Conservation (phyloP, 1,284 basidiomycete species). For the Sanghuangporus weigelae region DNA sequence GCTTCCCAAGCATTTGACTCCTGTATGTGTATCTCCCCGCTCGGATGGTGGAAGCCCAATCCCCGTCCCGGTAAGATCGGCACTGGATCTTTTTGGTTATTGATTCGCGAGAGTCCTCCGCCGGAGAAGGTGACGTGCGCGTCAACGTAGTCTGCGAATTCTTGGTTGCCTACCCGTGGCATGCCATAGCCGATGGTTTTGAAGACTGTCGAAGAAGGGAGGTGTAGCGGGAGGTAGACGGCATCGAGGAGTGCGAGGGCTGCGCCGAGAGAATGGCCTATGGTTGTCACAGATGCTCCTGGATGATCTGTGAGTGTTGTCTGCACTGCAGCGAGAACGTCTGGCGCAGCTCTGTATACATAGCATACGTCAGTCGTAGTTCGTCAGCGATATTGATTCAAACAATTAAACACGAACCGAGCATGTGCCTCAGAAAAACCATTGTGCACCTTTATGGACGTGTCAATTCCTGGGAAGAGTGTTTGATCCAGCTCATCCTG, state of each 20-base stretch:
- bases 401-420: too few relatives aligned
- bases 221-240: constrained; percentile 32
- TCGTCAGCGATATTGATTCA: too few relatives aligned
- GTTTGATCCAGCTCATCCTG: constrained; percentile 34
- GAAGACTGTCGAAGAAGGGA: constrained; percentile 30
- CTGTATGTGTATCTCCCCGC: constrained; percentile 29
- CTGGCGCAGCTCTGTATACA: constrained; percentile 40
- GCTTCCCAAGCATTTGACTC: constrained; percentile 20
- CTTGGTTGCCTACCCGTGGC: constrained; percentile 62
- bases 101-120: constrained; percentile 29
- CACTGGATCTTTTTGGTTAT: constrained; percentile 27
- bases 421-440: constrained; percentile 55
- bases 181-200: constrained; percentile 43
- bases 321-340: constrained; percentile 45
- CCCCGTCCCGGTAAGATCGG: constrained; percentile 28
- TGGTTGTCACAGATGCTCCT: constrained; percentile 38
- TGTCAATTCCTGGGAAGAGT: constrained; percentile 54
- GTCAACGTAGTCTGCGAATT: constrained; percentile 55
- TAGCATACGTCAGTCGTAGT: not conserved
- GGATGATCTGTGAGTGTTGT: constrained; percentile 34
- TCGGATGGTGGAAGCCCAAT: constrained; percentile 27
- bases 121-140: constrained; percentile 26
- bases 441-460: constrained; percentile 44
- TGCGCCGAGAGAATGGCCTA: constrained; percentile 53
- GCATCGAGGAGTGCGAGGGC: constrained; percentile 47